Base-by-base conservation (phyloP, 169 alveolate species). In the Eimeria falciformis region DNA sequence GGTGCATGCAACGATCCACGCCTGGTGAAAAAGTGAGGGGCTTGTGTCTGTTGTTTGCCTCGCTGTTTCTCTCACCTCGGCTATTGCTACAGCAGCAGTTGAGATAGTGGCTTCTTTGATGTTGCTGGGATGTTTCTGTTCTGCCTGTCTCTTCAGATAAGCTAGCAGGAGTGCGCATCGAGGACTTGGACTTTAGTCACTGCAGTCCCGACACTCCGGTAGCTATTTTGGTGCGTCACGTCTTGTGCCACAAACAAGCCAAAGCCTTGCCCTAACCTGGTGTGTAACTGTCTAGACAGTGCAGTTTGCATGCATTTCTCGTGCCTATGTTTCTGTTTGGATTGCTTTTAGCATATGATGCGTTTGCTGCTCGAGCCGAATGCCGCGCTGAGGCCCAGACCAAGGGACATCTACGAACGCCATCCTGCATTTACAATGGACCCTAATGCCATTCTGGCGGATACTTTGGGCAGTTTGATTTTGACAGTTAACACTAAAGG, bases 191-290 rank as follows among this genome's bases (percentile, higher is more conserved):
- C 18, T 79, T 79, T 27, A 5, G 40, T 25, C 50, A 21, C 73
- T 79, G 89, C 89, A 18, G 71, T 9, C 73, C 50, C 0, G 53
- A 55, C 68, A 79, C 47, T 37, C 89, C 89, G n/a, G 55, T 50
- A 0, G 89, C 89, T 5, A 29, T 79, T 4, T 14, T 79, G 18
- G 89, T 79, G 18, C 25, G 58, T 37, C 50, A 43, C 33, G 2
- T 50, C 18, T 25, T 6, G 9, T 2, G 14, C 29, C n/a, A n/a
- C n/a, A n/a, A n/a, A n/a, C n/a, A n/a, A n/a, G n/a, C n/a, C n/a
- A n/a, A n/a, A n/a, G n/a, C n/a, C n/a, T n/a, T n/a, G n/a, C n/a
- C n/a, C n/a, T n/a, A n/a, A n/a, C n/a, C n/a, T n/a, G n/a, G n/a
- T n/a, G n/a, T n/a, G n/a, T n/a, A n/a, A n/a, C n/a, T n/a, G n/a